Evolutionary conservation across 768 basidiomycete genomes (phyloP), one percentile per base, ranked within the genome.

Genomic region (Tricholoma saponaceum): DNA sequence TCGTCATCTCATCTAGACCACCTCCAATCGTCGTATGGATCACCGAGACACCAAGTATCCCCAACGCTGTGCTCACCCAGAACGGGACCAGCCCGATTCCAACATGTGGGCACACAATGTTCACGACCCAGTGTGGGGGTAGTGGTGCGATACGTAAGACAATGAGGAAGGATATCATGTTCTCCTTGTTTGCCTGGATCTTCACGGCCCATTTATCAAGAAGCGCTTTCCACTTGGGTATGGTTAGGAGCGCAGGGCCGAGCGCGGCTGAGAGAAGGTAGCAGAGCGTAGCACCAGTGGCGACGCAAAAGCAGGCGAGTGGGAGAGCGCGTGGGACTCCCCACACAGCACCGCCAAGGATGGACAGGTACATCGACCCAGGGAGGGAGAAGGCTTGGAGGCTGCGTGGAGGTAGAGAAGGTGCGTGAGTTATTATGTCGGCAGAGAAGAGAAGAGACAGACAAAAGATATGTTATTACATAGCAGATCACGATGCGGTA

Each of bases 281-380:
- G 75, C 95, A 97, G 7, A 98, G 80, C 0, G 93, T 81, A 0
- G 94, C 94, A 33, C 96, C 96, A 0, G 87, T 82, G 13, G 95
- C 93, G 55, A 98, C 91, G 70, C 93, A 96, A 62, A 87, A 82
- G 65, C 95, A 98, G 9, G 90, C 90, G n/a, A 98, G 81, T 4
- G 91, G 89, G 4, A 98, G 79, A 0, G 95, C 95, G 10, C 85
- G 74, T 2, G 90, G 73, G 26, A 96, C 87, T 37, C 95, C 95
- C 87, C 94, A 98, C 3, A 97, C 90, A 0, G 96, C 96, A 32
- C 96, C 96, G 18, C 91, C 95, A 12, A 98, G 85, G 66, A 98
- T 97, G 54, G 94, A 94, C 50, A 98, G 83, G 69, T 98, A 98
- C 95, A 98, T 96, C 43, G 94, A 96, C 1, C 95, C 95, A 0